A percentile compares a stretch with the other conserved stretches of the same genome.
These are phyloP conservation scores for Isabelozyma rhagii DNA, from an alignment of 805 yeast genomes.

Conservation along the genomic window DNA sequence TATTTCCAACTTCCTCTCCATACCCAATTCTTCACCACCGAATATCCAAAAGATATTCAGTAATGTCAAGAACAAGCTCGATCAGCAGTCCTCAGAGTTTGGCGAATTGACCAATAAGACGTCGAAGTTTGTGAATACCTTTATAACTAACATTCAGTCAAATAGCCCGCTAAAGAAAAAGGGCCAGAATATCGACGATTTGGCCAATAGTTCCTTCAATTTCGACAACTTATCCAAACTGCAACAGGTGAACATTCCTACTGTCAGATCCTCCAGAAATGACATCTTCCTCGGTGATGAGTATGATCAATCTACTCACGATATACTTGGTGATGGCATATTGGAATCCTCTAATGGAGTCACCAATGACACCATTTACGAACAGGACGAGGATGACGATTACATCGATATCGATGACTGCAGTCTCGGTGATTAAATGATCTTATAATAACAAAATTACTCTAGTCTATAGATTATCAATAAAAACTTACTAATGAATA, in stretches of 20 bases:
- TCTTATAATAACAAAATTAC: too few relatives aligned
- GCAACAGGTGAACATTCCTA: background rate
- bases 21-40: background rate
- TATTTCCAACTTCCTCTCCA: background rate
- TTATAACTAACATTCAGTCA: slow-evolving; percentile 14
- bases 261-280: background rate
- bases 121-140: slow-evolving; percentile 20
- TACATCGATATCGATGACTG: slow-evolving; percentile 14
- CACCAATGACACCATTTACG: background rate
- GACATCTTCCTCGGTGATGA: background rate
- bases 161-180: slow-evolving; percentile 7
- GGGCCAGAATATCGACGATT: slow-evolving; percentile 3
- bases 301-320: background rate
- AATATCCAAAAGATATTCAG: background rate
- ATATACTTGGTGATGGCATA: background rate
- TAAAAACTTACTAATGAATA: background rate
- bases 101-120: slow-evolving; percentile 24
- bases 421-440: background rate
- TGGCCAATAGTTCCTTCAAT: slow-evolving; percentile 24
- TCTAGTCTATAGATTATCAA: background rate
- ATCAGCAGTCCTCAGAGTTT: slow-evolving; percentile 17
- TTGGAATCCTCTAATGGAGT: background rate
- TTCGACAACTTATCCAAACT: slow-evolving; percentile 17
- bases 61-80: slow-evolving; percentile 14
- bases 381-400: slow-evolving; percentile 6